These are phyloP conservation scores for Solioccasus polychromus DNA, from an alignment of 768 basidiomycete genomes.

Conservation along the genomic window DNA sequence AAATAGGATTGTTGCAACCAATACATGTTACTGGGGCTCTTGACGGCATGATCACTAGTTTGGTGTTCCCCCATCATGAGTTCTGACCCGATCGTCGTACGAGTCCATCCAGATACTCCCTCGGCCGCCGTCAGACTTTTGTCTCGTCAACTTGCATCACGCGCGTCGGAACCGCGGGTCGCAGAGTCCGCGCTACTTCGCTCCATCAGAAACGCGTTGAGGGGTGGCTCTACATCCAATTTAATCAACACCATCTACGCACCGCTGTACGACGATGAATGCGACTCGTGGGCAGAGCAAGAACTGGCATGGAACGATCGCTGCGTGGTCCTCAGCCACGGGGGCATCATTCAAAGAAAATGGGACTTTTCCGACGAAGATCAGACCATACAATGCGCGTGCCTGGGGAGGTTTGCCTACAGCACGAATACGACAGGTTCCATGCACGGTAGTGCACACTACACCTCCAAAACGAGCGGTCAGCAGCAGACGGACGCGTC, in stretches of 20 bases:
- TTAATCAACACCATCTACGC: slow-evolving; percentile 41
- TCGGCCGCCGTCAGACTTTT: slow-evolving; percentile 47
- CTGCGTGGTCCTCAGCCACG: slow-evolving; percentile 61
- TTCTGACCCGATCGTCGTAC: slow-evolving; percentile 28
- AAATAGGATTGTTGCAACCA: slow-evolving; percentile 11
- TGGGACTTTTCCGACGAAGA: slow-evolving; percentile 75
- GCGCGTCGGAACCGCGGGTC: slow-evolving; percentile 1
- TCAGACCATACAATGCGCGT: slow-evolving; percentile 76
- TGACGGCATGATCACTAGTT: no score
- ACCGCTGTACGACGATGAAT: slow-evolving; percentile 38
- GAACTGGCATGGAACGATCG: slow-evolving; percentile 70
- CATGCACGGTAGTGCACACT: slow-evolving; percentile 27
- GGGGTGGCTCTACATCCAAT: slow-evolving; percentile 49
- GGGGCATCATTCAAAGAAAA: slow-evolving; percentile 65
- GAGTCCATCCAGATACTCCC: slow-evolving; percentile 40
- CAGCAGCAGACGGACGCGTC: slow-evolving; percentile 15
- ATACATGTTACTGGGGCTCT: no score
- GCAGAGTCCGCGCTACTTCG: slow-evolving; percentile 44
- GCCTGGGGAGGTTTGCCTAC: slow-evolving; percentile 71
- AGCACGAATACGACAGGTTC: slow-evolving; percentile 27
- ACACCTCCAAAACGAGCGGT: slow-evolving; percentile 20
- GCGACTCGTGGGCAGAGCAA: slow-evolving; percentile 48
- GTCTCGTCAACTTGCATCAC: slow-evolving; percentile 26
- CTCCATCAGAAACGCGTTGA: slow-evolving; percentile 59
- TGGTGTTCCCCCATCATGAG: slow-evolving; percentile 11